These are phyloP conservation scores for Pleurotus tuoliensis DNA, from an alignment of 768 basidiomycete genomes.

Conservation along the genomic window DNA sequence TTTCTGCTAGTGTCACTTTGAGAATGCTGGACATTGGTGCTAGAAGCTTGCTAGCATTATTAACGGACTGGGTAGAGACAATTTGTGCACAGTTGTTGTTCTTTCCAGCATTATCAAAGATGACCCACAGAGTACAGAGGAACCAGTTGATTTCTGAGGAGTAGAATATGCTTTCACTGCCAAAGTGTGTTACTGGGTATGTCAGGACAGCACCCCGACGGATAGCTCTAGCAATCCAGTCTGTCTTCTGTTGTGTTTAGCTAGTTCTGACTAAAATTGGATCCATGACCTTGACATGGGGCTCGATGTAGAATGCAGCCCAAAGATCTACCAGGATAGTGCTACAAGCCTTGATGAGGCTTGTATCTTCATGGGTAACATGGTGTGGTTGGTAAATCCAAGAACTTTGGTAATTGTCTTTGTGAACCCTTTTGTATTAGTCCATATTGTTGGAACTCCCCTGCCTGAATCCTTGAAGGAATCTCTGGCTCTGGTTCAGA, in stretches of 20 bases:
- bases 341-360: neutral
- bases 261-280: neutral
- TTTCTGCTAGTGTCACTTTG: no score
- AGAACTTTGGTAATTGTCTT: neutral
- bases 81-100: neutral
- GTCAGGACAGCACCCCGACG: neutral
- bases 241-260: neutral
- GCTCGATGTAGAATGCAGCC: neutral
- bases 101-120: neutral
- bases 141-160: neutral
- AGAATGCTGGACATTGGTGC: no score
- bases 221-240: neutral
- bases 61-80: no score
- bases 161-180: neutral
- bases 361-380: neutral
- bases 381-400: neutral
- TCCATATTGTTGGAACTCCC: no score
- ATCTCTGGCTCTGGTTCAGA: no score
- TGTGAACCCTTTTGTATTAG: no score
- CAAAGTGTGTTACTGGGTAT: neutral
- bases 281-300: neutral
- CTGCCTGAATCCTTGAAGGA: no score
- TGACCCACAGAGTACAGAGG: neutral
- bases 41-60: no score
- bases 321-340: neutral